Conservation (phyloP, 371 early-diverging fungal species). For the Capillidium rhysosporum region DNA sequence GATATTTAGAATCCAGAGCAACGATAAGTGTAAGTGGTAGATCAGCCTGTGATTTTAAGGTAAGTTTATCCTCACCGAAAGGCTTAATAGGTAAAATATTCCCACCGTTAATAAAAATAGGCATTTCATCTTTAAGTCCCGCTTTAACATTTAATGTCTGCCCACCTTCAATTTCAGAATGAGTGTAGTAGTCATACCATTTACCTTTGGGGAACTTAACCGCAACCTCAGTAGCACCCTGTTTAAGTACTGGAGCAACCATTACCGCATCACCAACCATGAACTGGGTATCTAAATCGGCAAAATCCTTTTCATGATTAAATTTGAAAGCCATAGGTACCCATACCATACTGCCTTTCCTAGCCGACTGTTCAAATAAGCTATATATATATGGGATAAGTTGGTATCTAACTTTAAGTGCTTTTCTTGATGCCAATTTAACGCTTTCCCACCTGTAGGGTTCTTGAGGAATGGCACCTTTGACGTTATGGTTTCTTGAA, state of each 20-base stretch:
- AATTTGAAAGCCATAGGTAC: conserved; percentile 55
- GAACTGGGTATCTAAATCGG: conserved; percentile 58
- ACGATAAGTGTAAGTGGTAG: too few species aligned
- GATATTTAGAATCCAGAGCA: too few species aligned
- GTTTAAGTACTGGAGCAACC: conserved; percentile 45
- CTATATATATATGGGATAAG: conserved; percentile 41
- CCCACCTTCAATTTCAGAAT: too few species aligned
- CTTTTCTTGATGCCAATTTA: conserved; percentile 19
- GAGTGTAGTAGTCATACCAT: too few species aligned
- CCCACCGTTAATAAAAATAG: too few species aligned
- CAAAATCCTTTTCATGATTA: conserved; percentile 47
- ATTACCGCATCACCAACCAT: conserved; percentile 59
- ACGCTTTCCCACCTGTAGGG: conserved; percentile 29
- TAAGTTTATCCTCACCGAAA: too few species aligned
- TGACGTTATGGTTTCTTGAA: conserved; percentile 34
- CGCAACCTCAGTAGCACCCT: conserved; percentile 26
- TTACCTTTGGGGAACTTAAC: conserved; percentile 46
- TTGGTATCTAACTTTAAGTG: conserved; percentile 31
- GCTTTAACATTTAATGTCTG: too few species aligned
- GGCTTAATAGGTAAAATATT: too few species aligned
- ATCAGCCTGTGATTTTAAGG: too few species aligned
- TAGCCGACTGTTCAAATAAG: conserved; percentile 22
- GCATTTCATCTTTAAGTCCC: too few species aligned
- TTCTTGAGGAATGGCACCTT: conserved; percentile 35
- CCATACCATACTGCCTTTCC: conserved; percentile 34